Percentiles rank a stretch among this genome's conserved stretches.
phyloP scores from a whole-genome alignment of 192 early-diverging fungal species.

The Backusella circina region DNA sequence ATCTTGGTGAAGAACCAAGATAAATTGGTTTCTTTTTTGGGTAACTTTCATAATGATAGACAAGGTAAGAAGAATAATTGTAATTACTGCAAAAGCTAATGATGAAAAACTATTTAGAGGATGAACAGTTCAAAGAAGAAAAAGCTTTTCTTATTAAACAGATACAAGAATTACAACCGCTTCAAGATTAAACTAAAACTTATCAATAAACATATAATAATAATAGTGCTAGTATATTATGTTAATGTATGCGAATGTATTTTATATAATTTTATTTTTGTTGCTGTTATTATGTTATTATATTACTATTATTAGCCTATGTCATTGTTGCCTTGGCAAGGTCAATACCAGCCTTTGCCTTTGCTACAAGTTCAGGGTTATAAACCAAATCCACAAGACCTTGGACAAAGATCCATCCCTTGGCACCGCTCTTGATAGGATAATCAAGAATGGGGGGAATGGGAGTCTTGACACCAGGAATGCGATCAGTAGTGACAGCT shows the following conservation, averaged over 20 bases:
- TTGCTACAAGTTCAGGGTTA: slow-evolving; percentile 41
- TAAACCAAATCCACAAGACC: slow-evolving; percentile 53
- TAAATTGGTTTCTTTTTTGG: slow-evolving; percentile 82
- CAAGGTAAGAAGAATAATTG: slow-evolving; percentile 58
- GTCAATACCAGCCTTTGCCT: slow-evolving; percentile 46
- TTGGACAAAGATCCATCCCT: slow-evolving; percentile 55
- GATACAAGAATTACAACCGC: slow-evolving; percentile 55
- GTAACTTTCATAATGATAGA: slow-evolving; percentile 93
- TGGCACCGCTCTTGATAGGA: slow-evolving; percentile 55
- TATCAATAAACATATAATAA: background rate
- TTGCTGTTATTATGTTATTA: background rate
- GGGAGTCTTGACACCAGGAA: slow-evolving; percentile 67
- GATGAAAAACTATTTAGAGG: slow-evolving; percentile 50
- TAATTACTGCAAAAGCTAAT: background rate
- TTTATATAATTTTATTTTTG: background rate
- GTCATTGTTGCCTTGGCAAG: slow-evolving; percentile 42
- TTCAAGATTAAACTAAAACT: slow-evolving; percentile 14
- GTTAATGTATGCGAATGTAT: background rate
- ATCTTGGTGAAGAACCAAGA: slow-evolving; percentile 93
- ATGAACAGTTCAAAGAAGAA: slow-evolving; percentile 99
- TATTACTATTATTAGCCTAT: background rate
- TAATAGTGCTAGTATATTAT: background rate
- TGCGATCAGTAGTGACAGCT: slow-evolving; percentile 69
- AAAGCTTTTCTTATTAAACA: slow-evolving; percentile 94
- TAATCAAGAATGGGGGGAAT: slow-evolving; percentile 78